Evolutionary conservation across 2,329 filamentous ascomycete species (phyloP).

Genomic region (Trichoderma endophyticum): DNA sequence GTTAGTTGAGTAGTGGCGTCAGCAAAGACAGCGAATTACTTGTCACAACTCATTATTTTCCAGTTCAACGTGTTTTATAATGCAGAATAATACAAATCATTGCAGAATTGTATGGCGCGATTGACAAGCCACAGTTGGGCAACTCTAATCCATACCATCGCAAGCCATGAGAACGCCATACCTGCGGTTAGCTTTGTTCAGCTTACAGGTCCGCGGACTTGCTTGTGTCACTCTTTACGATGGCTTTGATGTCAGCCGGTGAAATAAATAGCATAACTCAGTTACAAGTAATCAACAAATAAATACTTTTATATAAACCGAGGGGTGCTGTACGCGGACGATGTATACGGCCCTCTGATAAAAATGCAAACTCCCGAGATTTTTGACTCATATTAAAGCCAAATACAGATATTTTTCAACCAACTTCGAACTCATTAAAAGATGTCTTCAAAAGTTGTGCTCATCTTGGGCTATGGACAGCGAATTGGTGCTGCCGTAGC

Average conservation of each 20-base stretch:
- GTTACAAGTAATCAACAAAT: not conserved
- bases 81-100: not conserved
- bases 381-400: not conserved
- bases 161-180: not conserved
- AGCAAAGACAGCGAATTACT: not conserved
- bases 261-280: not conserved
- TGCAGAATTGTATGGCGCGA: not conserved
- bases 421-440: not conserved
- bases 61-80: too few relatives aligned
- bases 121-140: not conserved
- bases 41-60: not conserved
- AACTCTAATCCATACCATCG: not conserved
- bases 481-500: not conserved
- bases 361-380: too few relatives aligned
- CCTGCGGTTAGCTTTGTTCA: not conserved
- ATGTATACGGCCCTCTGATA: not conserved
- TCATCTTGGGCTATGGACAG: conserved; percentile 2
- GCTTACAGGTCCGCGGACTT: not conserved
- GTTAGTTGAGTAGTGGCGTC: not conserved
- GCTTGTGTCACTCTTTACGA: not conserved
- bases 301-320: not conserved
- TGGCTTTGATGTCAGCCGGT: not conserved
- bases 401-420: not conserved
- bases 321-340: not conserved
- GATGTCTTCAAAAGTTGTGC: not conserved